A percentile compares a stretch with the other conserved stretches of the same genome.
These are phyloP conservation scores for Ilex asprella DNA, from an alignment of 257 asterid species.

Conservation along the genomic window DNA sequence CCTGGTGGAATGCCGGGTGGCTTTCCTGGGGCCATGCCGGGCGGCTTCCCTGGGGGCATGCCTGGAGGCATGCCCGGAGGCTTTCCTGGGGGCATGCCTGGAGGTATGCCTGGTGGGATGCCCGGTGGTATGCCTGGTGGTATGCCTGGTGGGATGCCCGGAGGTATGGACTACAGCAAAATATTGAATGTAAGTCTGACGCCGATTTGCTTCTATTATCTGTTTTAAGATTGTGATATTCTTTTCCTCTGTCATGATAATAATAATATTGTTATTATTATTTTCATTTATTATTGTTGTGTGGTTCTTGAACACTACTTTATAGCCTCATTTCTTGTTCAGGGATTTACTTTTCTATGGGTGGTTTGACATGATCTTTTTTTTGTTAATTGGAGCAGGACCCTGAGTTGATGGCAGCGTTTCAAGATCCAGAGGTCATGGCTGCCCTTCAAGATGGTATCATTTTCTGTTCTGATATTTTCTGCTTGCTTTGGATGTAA, in stretches of 20 bases:
- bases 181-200: conserved; percentile 59
- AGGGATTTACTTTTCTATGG: not conserved
- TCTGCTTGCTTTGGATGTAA: not conserved
- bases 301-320: not conserved
- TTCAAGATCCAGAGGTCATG: conserved; percentile 94
- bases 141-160: conserved; percentile 41
- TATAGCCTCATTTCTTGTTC: not conserved
- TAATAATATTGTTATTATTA: not conserved
- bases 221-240: conserved; percentile 1
- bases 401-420: conserved; percentile 98
- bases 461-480: not conserved
- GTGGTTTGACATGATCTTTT: not conserved
- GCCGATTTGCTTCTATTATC: not conserved
- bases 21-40: conserved; percentile 49
- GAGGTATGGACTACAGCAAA: conserved; percentile 76
- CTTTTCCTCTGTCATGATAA: too few relatives aligned
- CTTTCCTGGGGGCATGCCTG: conserved; percentile 24
- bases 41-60: conserved; percentile 51
- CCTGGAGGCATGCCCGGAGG: conserved; percentile 47
- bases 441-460: conserved; percentile 99
- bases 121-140: conserved; percentile 22
- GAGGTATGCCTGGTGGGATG: conserved; percentile 30
- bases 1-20: conserved; percentile 51
- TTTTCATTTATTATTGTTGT: too few relatives aligned
- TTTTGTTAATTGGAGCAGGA: conserved; percentile 49